phyloP scores from a whole-genome alignment of 352 stramenopile genomes.

The Pythium aristosporum region DNA sequence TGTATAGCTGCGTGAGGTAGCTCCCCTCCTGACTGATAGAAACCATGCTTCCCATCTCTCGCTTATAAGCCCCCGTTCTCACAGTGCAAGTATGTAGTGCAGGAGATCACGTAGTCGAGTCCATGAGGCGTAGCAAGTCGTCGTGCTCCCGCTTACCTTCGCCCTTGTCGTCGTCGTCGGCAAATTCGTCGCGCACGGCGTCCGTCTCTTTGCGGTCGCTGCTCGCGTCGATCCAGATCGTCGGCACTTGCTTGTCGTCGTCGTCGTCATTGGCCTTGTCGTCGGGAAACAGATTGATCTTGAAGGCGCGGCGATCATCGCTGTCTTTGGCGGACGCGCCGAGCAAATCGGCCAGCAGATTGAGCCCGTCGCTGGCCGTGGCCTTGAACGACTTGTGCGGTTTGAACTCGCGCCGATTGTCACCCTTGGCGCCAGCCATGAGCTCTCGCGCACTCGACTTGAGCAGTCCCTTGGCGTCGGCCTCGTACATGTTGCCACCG shows the following conservation, averaged over 20 bases:
- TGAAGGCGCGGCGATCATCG: conserved; percentile 54
- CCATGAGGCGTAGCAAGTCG: conserved; percentile 88
- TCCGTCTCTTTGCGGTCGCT: conserved; percentile 68
- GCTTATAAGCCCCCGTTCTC: neutral
- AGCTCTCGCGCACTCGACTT: conserved; percentile 42
- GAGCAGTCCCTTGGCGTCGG: conserved; percentile 52
- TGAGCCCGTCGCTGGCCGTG: conserved; percentile 77
- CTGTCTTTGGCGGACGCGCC: conserved; percentile 51
- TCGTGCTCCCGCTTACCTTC: conserved; percentile 50
- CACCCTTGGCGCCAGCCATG: conserved; percentile 59
- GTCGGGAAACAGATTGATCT: conserved; percentile 81
- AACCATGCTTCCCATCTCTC: conserved; percentile 1
- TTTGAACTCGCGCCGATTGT: conserved; percentile 31
- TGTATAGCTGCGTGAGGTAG: neutral
- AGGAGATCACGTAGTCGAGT: conserved; percentile 43
- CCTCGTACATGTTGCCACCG: conserved; percentile 86
- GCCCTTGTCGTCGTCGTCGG: conserved; percentile 40
- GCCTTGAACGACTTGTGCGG: conserved; percentile 74
- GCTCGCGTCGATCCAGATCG: conserved; percentile 78
- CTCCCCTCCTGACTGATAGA: conserved; percentile 1
- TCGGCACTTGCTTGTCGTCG: conserved; percentile 62
- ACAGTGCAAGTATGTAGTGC: neutral
- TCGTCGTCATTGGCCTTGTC: conserved; percentile 57
- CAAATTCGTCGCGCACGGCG: conserved; percentile 60
- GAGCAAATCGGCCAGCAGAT: conserved; percentile 83